Evolutionary conservation across 805 yeast species (phyloP).

Genomic region (Teunomyces barrocoloradensis): DNA sequence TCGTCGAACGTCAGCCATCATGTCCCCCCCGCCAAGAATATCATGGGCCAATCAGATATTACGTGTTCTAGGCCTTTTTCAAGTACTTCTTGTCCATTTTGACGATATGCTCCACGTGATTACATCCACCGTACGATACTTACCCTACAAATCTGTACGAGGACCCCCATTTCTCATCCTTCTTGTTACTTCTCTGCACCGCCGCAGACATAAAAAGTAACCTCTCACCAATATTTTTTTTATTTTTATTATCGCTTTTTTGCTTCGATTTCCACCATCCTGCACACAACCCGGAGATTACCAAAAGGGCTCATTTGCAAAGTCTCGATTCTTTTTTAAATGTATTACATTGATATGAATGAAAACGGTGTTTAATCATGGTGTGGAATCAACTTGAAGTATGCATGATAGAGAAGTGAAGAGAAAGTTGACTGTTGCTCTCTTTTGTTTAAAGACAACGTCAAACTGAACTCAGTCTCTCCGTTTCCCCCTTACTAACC

Average conservation of each 20-base stretch:
- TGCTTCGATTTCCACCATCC: neutral
- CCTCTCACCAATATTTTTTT: neutral
- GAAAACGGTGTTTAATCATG: conserved; percentile 7
- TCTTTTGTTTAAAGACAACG: too few species aligned
- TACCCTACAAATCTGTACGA: too few species aligned
- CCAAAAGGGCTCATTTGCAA: neutral
- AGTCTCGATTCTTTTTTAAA: neutral
- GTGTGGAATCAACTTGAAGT: conserved; percentile 23
- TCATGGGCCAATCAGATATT: too few species aligned
- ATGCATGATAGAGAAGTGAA: conserved; percentile 2
- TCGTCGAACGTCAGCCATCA: neutral
- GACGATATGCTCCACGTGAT: too few species aligned
- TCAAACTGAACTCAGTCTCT: neutral
- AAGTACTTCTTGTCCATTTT: too few species aligned
- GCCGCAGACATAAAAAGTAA: neutral
- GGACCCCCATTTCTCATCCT: neutral
- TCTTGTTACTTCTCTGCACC: neutral
- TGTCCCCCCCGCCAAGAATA: neutral
- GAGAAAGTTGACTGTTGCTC: neutral
- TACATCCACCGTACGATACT: too few species aligned
- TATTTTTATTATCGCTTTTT: neutral
- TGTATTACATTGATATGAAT: neutral
- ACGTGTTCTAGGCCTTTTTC: too few species aligned
- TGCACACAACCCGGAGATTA: neutral
- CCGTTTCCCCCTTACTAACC: conserved; percentile 8